A percentile compares a stretch with the other conserved stretches of the same genome.
phyloP scores from a whole-genome alignment of 1,284 basidiomycete species.

The Apiotrichum gamsii region DNA sequence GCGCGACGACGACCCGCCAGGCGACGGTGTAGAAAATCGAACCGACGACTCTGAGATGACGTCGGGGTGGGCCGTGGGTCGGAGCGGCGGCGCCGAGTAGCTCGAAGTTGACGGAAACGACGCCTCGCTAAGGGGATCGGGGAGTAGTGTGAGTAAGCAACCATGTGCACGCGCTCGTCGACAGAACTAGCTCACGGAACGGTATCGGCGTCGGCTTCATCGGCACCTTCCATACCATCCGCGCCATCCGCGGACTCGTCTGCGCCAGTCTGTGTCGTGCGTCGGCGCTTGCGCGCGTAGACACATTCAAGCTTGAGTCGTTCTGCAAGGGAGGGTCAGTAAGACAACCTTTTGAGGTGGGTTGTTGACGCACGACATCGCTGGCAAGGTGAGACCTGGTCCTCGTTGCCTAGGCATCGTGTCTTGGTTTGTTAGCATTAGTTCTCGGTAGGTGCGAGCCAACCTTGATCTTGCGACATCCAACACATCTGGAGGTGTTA shows the following conservation, averaged over 20 bases:
- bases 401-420: constrained; percentile 2
- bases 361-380: not conserved
- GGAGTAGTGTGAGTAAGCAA: too few relatives aligned
- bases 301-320: constrained; percentile 3
- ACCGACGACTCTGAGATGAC: not conserved
- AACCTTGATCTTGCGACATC: constrained; percentile 3
- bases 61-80: not conserved
- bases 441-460: too few relatives aligned
- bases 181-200: too few relatives aligned
- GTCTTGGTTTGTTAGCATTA: not conserved
- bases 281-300: constrained; percentile 1
- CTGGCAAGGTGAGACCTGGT: constrained; percentile 4
- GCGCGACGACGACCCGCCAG: too few relatives aligned
- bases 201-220: not conserved
- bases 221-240: not conserved
- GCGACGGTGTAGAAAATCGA: too few relatives aligned
- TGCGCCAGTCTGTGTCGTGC: not conserved
- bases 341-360: too few relatives aligned
- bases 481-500: not conserved
- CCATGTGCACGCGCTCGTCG: too few relatives aligned
- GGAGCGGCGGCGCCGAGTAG: not conserved
- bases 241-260: not conserved
- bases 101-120: too few relatives aligned
- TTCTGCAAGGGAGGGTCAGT: constrained; percentile 1
- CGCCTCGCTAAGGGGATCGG: too few relatives aligned